Percentiles rank a stretch among this genome's conserved stretches.
phyloP scores from a whole-genome alignment of 1,284 basidiomycete genomes.

The Sporisorium iseilematis-ciliati region DNA sequence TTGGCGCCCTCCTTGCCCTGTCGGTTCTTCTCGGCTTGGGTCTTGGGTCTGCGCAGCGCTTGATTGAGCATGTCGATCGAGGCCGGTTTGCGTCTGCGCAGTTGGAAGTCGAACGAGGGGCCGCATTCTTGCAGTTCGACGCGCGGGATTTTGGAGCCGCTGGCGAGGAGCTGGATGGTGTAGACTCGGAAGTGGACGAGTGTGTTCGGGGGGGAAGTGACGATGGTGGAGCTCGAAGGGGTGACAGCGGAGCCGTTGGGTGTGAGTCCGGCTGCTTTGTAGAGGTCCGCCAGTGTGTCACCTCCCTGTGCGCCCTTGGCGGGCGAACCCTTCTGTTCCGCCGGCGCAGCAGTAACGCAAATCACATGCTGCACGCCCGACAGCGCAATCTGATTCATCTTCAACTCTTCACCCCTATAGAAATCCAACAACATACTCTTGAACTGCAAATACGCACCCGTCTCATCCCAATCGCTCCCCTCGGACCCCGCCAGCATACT shows the following conservation, averaged over 20 bases:
- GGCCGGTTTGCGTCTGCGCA: conserved; percentile 81
- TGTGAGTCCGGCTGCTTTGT: conserved; percentile 58
- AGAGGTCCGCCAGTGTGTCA: conserved; percentile 52
- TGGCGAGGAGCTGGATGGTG: conserved; percentile 80
- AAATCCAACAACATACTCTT: conserved; percentile 89
- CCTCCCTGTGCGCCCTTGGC: background rate
- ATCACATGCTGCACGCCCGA: conserved; percentile 90
- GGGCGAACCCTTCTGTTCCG: background rate
- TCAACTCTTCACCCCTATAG: conserved; percentile 82
- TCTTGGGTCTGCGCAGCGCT: conserved; percentile 85
- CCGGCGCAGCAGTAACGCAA: conserved; percentile 66
- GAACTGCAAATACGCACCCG: conserved; percentile 72
- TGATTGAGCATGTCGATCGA: conserved; percentile 83
- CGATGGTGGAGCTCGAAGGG: conserved; percentile 52
- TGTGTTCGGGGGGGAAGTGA: conserved; percentile 74
- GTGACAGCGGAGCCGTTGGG: conserved; percentile 71
- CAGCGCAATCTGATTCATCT: conserved; percentile 83
- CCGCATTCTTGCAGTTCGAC: conserved; percentile 90
- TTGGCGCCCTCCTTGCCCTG: conserved; percentile 86
- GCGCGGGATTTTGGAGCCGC: conserved; percentile 68
- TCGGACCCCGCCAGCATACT: conserved; percentile 44
- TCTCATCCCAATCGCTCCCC: conserved; percentile 44
- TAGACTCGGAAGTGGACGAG: conserved; percentile 90
- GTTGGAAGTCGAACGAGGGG: conserved; percentile 84
- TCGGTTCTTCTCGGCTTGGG: conserved; percentile 77